These are phyloP conservation scores for Podaxis sp. DNA, from an alignment of 768 basidiomycete species.

Conservation along the genomic window DNA sequence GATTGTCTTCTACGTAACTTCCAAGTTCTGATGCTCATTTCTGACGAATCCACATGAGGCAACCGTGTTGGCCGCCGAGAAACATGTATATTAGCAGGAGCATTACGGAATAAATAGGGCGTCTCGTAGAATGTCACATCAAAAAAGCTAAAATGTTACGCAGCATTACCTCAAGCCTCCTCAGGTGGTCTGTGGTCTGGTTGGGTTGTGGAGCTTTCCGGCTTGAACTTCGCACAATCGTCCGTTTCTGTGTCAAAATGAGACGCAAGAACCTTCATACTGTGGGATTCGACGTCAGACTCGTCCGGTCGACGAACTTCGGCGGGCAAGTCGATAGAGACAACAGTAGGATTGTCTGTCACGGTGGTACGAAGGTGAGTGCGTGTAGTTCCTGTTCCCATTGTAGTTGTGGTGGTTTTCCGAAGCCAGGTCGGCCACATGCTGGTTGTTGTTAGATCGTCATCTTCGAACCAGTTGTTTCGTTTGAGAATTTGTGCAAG, in stretches of 20 bases:
- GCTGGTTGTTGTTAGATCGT: background rate
- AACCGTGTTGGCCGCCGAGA: background rate
- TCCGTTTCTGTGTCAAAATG: background rate
- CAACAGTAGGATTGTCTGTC: background rate
- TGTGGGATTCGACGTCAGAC: background rate
- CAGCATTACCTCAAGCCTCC: background rate
- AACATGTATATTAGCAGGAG: background rate
- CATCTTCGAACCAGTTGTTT: slow-evolving; percentile 8
- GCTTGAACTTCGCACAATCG: background rate
- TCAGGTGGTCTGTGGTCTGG: background rate
- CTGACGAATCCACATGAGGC: background rate
- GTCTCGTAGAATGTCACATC: background rate
- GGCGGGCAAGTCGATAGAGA: background rate
- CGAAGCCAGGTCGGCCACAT: slow-evolving; percentile 4
- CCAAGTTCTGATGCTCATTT: background rate
- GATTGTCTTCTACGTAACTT: background rate
- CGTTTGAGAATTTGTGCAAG: slow-evolving; percentile 14
- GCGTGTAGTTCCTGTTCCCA: background rate
- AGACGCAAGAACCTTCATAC: background rate
- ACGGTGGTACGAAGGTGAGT: background rate
- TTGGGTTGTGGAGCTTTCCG: background rate
- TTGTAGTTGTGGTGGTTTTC: background rate
- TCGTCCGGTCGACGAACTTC: background rate
- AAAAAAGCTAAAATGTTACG: background rate
- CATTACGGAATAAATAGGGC: background rate